Conservation (phyloP, 768 basidiomycete genomes). For the Suillus occidentalis region DNA sequence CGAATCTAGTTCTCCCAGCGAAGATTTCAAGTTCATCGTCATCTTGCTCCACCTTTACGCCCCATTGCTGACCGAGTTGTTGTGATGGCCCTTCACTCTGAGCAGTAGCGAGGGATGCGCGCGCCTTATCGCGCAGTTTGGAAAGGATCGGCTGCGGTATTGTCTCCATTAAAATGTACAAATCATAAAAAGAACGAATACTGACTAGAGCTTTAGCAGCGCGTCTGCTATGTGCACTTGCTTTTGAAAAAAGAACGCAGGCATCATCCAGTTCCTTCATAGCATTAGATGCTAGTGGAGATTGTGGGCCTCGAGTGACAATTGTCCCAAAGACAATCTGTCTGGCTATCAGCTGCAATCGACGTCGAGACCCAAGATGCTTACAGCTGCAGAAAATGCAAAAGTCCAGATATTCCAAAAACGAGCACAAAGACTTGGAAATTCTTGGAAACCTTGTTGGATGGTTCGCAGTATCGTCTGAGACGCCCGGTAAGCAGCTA, state of each 20-base stretch:
- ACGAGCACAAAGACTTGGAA: constrained; percentile 49
- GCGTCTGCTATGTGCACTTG: constrained; percentile 55
- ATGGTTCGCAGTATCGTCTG: constrained; percentile 55
- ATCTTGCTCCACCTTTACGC: constrained; percentile 49
- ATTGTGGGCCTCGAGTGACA: constrained; percentile 70
- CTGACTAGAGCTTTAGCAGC: constrained; percentile 67
- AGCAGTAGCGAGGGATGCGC: constrained; percentile 48
- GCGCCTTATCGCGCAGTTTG: constrained; percentile 66
- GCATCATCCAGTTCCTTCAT: constrained; percentile 71
- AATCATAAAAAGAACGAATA: constrained; percentile 7
- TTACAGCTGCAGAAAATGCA: constrained; percentile 54
- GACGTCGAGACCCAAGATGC: constrained; percentile 9
- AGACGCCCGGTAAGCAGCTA: constrained; percentile 60
- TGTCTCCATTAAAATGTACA: not conserved
- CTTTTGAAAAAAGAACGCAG: constrained; percentile 63
- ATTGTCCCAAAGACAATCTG: constrained; percentile 81
- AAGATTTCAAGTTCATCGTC: constrained; percentile 71
- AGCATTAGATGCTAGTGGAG: constrained; percentile 64
- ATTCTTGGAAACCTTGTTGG: constrained; percentile 45
- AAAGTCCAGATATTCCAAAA: constrained; percentile 68
- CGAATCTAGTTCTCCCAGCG: constrained; percentile 64
- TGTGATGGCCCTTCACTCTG: constrained; percentile 34
- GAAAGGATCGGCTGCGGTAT: constrained; percentile 53
- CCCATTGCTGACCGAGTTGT: constrained; percentile 45
- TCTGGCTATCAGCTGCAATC: constrained; percentile 6